phyloP scores from a whole-genome alignment of 768 basidiomycete genomes.

The Serpula lacrymans region DNA sequence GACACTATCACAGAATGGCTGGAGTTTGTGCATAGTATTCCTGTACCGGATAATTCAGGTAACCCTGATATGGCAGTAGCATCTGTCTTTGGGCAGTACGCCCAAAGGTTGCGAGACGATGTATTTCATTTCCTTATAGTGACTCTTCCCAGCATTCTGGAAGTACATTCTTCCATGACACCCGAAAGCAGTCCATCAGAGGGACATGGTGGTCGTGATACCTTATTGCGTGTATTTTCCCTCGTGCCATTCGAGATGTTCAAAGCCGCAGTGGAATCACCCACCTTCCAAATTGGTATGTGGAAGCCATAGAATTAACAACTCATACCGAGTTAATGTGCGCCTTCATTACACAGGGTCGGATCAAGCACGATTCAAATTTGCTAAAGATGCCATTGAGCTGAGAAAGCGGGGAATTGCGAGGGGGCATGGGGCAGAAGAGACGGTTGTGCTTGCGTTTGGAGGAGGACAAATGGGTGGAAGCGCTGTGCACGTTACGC shows the following conservation, averaged over 20 bases:
- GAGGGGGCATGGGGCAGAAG: constrained; percentile 69
- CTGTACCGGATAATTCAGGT: constrained; percentile 47
- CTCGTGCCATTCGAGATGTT: constrained; percentile 86
- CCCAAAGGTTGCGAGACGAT: constrained; percentile 71
- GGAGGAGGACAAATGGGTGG: constrained; percentile 64
- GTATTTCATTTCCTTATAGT: constrained; percentile 76
- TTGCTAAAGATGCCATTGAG: constrained; percentile 88
- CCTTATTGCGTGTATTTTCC: constrained; percentile 71
- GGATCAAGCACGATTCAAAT: constrained; percentile 86
- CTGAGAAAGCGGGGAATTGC: constrained; percentile 75
- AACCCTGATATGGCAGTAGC: constrained; percentile 48
- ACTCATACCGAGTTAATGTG: constrained; percentile 9
- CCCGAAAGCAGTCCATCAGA: constrained; percentile 36
- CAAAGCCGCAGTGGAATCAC: constrained; percentile 77
- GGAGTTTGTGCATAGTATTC: constrained; percentile 63
- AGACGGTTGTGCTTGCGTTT: constrained; percentile 91
- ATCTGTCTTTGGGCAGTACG: constrained; percentile 74
- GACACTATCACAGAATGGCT: constrained; percentile 78
- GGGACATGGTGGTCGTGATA: constrained; percentile 52
- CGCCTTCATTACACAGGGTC: constrained; percentile 46
- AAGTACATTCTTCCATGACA: constrained; percentile 42
- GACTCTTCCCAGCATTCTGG: constrained; percentile 65
- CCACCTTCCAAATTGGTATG: constrained; percentile 75
- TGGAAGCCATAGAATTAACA: too few relatives aligned
- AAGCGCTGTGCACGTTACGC: constrained; percentile 82